These are phyloP conservation scores for Leersia perrieri DNA, from an alignment of 176 grass and related monocot genomes.

Conservation along the genomic window DNA sequence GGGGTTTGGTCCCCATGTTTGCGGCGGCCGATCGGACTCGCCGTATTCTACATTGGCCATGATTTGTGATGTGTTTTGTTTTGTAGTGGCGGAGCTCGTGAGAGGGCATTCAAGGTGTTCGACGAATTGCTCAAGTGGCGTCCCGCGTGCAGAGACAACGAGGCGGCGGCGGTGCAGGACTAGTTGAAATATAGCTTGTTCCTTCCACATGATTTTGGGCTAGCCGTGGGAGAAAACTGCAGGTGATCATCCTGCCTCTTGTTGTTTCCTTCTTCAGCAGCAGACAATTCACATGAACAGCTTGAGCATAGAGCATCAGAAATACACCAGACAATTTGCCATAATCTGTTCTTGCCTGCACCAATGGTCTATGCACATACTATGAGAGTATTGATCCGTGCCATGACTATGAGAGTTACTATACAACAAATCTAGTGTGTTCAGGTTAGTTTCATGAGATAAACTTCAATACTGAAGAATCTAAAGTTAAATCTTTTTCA, in stretches of 20 bases:
- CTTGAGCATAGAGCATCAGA: constrained; percentile 29
- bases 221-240: background rate
- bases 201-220: no score
- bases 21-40: background rate
- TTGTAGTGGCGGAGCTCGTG: background rate
- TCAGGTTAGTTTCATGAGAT: constrained; percentile 34
- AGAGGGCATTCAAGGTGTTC: background rate
- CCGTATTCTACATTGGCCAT: background rate
- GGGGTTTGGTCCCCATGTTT: no score
- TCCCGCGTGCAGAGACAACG: background rate
- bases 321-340: constrained; percentile 36
- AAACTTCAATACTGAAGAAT: constrained; percentile 1
- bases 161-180: no score
- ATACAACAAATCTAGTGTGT: background rate
- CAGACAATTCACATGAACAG: constrained; percentile 23
- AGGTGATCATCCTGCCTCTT: background rate
- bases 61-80: background rate
- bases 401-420: background rate
- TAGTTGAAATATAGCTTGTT: no score
- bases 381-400: background rate
- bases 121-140: background rate
- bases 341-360: constrained; percentile 21
- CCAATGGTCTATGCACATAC: constrained; percentile 4
- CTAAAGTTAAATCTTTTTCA: background rate
- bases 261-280: constrained; percentile 37